Evolutionary conservation across 345 rosid species (phyloP).

Genomic region (Laguncularia racemosa): DNA sequence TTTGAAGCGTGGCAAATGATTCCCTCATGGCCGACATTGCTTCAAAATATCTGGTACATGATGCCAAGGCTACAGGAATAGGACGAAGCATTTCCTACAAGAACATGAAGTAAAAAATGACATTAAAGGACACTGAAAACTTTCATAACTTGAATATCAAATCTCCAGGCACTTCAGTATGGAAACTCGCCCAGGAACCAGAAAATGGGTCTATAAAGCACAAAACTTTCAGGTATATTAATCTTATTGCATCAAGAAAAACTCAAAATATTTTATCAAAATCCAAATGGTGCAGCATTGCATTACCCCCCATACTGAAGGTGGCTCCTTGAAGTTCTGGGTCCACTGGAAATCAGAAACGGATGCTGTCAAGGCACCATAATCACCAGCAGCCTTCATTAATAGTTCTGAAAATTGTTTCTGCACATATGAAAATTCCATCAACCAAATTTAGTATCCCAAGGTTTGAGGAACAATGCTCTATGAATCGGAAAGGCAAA

Average conservation of each 20-base stretch:
- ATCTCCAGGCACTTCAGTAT: background rate
- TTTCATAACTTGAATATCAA: too few species aligned
- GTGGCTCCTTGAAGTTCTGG: conserved; percentile 96
- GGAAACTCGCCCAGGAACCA: too few species aligned
- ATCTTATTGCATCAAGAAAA: too few species aligned
- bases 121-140: too few species aligned
- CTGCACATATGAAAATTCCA: conserved; percentile 25
- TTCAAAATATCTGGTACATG: conserved; percentile 93
- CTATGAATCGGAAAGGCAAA: too few species aligned
- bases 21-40: conserved; percentile 99
- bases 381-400: conserved; percentile 98
- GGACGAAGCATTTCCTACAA: conserved; percentile 97
- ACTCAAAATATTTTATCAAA: too few species aligned
- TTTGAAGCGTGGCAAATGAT: conserved; percentile 84
- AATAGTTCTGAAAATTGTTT: conserved; percentile 96
- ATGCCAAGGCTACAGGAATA: conserved; percentile 95
- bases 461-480: too few species aligned
- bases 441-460: too few species aligned
- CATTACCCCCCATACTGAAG: conserved; percentile 97
- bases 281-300: too few species aligned
- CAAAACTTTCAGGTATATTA: too few species aligned
- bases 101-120: background rate
- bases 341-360: conserved; percentile 95
- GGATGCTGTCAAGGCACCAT: conserved; percentile 89
- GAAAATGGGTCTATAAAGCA: too few species aligned